Base-by-base conservation (phyloP, 805 yeast genomes). In the Nakazawaea peltata region DNA sequence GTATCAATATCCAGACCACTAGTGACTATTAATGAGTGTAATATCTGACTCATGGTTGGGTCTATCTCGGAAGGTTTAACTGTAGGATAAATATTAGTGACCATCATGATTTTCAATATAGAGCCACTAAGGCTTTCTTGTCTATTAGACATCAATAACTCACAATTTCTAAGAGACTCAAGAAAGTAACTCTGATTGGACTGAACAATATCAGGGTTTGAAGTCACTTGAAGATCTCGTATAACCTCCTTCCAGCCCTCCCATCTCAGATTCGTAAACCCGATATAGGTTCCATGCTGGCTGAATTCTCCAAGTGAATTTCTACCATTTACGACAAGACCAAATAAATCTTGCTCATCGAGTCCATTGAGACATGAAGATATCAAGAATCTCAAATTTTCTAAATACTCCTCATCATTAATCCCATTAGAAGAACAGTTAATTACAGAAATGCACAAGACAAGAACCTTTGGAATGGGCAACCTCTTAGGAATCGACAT, bases 291-390 rank as follows among this genome's bases (percentile, higher is more conserved):
- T 11, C 40, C 36, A 11, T 29, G 17, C 13, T 8, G n/a, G 8
- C 12, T 19, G n/a, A 30, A 19, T 6, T 23, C 37, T 8, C 34
- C 39, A 4, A 32, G 7, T 7, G 38, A 33, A 22, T 36, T 24
- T 21, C 29, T 36, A 5, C 43, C 43, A 13, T 36, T 21, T 6
- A 26, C 22, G 14, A 40, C 36, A 11, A 40, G 16, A 2, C 43
- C 43, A 26, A 40, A 36, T 5, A 23, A 15, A 21, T 36, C 40
- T 9, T 22, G n/a, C 7, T 17, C 17, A 5, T 13, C 9, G 4
- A 36, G 37, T 4, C 19, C n/a, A 12, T 17, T 5, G 5, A 23
- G 4, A 18, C 16, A n/a, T 3, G 14, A 9, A 12, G 22, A 13
- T 3, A 32, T 24, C 11, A 32, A 11, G 11, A 8, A 8, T 18